Base-by-base conservation (phyloP, 345 rosid genomes). In the Draba incana region DNA sequence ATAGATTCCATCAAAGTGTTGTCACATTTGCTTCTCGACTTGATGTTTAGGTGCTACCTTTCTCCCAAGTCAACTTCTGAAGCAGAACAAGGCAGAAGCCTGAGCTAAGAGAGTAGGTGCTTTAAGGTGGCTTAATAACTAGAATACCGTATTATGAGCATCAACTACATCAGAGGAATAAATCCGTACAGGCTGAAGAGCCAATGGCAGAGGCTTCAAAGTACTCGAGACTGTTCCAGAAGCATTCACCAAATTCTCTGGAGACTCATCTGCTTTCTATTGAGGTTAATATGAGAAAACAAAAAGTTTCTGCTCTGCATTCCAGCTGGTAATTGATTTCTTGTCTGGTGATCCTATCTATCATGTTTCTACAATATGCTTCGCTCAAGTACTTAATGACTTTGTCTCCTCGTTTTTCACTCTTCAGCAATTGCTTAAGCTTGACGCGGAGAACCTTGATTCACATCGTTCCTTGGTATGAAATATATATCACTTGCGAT, bases 211-310 rank as follows among this genome's bases (percentile, higher is more conserved):
- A 95, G 82, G 99, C 98, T 47, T 84, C 94, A 11, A 95, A 89
- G 78, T 95, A 95, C 81, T 75, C 88, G 87, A 92, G 86, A 72
- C 77, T 92, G 80, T 98, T 95, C 77, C 96, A 86, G 81, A 88
- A 82, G 80, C 84, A 80, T 77, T 92, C 99, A 2, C 85, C 94
- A 30, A 66, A 84, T 74, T 85, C 96, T 46, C 65, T 86, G 80
- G 98, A 95, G 78, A 92, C 96, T 31, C 99, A 95, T 87, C 71
- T 89, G 54, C 94, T 95, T 74, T 90, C 99, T 8, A 92, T 95
- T 81, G 97, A 92, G 84, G 90, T 92, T 55, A 88, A 92, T 69
- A 89, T 95, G 80, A 85, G 99, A 82, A 95, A 85, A 85, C 93
- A 81, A 75, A n/a, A 89, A 88, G 78, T 80, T 84, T 81, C 83